Conservation (phyloP, 2,329 filamentous ascomycete species). For the Monosporascus sp. region DNA sequence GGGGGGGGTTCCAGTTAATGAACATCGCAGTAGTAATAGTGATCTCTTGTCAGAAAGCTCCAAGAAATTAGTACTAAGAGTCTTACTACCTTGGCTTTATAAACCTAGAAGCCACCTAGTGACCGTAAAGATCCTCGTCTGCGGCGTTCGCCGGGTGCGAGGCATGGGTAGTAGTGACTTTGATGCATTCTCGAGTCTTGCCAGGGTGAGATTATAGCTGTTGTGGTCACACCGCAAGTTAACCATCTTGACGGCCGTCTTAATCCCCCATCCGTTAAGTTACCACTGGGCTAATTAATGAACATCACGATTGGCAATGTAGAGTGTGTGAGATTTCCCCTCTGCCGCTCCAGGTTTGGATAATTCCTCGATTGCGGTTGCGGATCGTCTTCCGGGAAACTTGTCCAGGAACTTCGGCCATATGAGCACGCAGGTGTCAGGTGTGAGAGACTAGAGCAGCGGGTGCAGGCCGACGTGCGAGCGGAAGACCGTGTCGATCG, state of each 20-base stretch:
- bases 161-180: conserved; percentile 39
- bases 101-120: no score
- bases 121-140: not conserved
- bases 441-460: conserved; percentile 35
- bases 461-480: conserved; percentile 44
- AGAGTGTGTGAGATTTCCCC: not conserved
- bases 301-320: conserved; percentile 30
- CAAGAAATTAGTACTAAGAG: no score
- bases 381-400: not conserved
- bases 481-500: conserved; percentile 38
- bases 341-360: not conserved
- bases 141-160: conserved; percentile 23
- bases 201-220: conserved; percentile 35
- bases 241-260: conserved; percentile 43
- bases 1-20: no score
- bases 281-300: conserved; percentile 34
- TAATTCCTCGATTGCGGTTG: no score
- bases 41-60: no score
- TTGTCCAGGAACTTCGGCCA: not conserved
- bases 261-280: conserved; percentile 43
- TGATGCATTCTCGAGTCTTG: conserved; percentile 39
- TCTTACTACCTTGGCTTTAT: no score
- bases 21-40: no score
- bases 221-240: conserved; percentile 41
- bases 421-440: not conserved